phyloP scores from a whole-genome alignment of 768 basidiomycete species.

The Suillus subalutaceus region DNA sequence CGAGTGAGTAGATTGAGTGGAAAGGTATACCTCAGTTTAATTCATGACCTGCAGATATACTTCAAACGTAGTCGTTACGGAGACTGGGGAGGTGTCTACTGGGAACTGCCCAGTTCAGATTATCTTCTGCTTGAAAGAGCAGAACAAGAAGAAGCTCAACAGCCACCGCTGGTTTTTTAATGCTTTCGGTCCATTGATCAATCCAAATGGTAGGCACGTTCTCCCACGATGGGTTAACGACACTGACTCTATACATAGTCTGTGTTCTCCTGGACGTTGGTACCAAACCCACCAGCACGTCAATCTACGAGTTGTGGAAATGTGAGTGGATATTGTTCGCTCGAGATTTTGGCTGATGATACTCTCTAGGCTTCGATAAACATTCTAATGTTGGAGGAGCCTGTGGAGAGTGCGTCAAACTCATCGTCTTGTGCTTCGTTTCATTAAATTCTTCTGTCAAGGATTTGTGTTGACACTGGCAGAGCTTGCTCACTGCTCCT shows the following conservation, averaged over 20 bases:
- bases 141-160: constrained; percentile 97
- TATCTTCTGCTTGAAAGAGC: constrained; percentile 91
- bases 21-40: constrained; percentile 1
- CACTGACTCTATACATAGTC: constrained; percentile 44
- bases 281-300: constrained; percentile 92
- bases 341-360: constrained; percentile 11
- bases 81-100: constrained; percentile 76
- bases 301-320: constrained; percentile 98
- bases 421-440: constrained; percentile 1
- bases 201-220: constrained; percentile 68
- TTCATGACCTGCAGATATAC: constrained; percentile 57
- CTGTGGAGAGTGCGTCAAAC: constrained; percentile 78
- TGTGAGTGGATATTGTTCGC: constrained; percentile 40
- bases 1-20: constrained; percentile 53
- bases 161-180: constrained; percentile 99
- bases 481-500: constrained; percentile 71
- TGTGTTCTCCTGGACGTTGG: constrained; percentile 94
- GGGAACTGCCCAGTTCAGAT: constrained; percentile 83
- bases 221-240: neutral
- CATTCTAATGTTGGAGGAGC: constrained; percentile 89
- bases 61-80: constrained; percentile 75
- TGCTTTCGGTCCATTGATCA: constrained; percentile 85
- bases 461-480: constrained; percentile 83
- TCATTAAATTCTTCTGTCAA: constrained; percentile 26
- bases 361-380: constrained; percentile 65